A percentile compares a stretch with the other conserved stretches of the same genome.
Conservation (phyloP, 176 grass and related monocot species). For the Bromus sterilis region DNA sequence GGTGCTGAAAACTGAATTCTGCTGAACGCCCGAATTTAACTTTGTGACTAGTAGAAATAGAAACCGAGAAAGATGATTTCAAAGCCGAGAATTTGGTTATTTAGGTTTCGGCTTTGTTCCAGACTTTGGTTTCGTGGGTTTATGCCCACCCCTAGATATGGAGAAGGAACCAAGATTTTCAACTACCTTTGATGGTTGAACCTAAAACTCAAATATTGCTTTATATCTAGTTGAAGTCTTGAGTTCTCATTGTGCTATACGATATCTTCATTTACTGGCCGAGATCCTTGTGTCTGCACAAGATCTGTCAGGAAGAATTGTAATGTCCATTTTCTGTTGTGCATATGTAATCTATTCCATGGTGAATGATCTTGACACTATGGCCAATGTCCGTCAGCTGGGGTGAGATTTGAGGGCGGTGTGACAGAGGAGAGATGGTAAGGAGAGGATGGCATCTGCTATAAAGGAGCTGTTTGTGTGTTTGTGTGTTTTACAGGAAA, state of each 20-base stretch:
- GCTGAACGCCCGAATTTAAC: too few relatives aligned
- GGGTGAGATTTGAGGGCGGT: background rate
- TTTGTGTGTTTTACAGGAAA: background rate
- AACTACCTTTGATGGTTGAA: background rate
- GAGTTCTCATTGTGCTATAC: background rate
- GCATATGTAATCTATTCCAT: background rate
- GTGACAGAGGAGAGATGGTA: background rate
- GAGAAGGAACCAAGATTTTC: background rate
- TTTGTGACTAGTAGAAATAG: background rate
- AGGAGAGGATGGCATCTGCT: background rate
- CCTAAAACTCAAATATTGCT: background rate
- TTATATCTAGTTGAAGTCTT: conserved; percentile 8
- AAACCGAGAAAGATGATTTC: background rate
- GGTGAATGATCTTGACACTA: background rate
- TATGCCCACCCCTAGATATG: background rate
- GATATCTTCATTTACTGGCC: background rate
- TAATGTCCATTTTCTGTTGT: background rate
- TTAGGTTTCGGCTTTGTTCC: background rate
- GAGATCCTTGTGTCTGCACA: background rate
- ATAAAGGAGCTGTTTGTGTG: background rate
- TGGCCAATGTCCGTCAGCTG: background rate
- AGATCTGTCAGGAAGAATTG: background rate
- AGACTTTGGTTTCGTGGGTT: background rate
- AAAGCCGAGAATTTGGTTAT: background rate
- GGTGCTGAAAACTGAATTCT: too few relatives aligned